A percentile compares a stretch with the other conserved stretches of the same genome.
These are phyloP conservation scores for Aspergillus latus DNA, from an alignment of 2,329 filamentous ascomycete species.

Conservation along the genomic window DNA sequence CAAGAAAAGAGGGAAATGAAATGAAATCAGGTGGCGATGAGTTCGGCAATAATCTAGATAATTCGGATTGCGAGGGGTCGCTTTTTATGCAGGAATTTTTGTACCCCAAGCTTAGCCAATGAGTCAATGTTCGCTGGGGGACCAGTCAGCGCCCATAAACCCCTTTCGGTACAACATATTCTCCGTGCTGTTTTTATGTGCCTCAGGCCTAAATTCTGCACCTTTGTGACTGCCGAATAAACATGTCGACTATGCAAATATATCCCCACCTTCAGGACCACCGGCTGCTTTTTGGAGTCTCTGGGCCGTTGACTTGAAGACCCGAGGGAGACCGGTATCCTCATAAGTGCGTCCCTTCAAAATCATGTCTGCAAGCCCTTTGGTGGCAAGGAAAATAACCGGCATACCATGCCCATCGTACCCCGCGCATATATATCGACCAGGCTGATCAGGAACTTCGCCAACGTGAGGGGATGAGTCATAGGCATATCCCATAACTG, in stretches of 20 bases:
- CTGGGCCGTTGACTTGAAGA: conserved; percentile 34
- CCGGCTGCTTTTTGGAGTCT: conserved; percentile 17
- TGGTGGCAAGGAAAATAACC: conserved; percentile 60
- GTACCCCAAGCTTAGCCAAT: neutral
- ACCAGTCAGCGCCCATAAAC: neutral
- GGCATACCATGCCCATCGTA: conserved; percentile 72
- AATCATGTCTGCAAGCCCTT: conserved; percentile 61
- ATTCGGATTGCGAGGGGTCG: neutral
- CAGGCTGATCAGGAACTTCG: conserved; percentile 42
- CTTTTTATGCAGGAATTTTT: conserved; percentile 1
- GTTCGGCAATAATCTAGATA: neutral
- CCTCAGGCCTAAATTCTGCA: no score
- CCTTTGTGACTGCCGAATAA: no score
- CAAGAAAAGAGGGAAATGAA: neutral
- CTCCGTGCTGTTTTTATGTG: no score
- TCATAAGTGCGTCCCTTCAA: conserved; percentile 29
- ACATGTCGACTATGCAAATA: neutral
- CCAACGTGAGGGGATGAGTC: conserved; percentile 58
- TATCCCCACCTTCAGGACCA: conserved; percentile 24
- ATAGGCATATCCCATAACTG: conserved; percentile 54
- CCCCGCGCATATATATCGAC: conserved; percentile 59
- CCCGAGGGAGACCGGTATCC: conserved; percentile 31
- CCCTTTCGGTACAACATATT: no score
- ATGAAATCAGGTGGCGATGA: neutral
- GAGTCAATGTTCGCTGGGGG: neutral